Percentiles rank a stretch among this genome's conserved stretches.
Conservation (phyloP, 2,329 filamentous ascomycete species). For the Claviceps quebecensis region DNA sequence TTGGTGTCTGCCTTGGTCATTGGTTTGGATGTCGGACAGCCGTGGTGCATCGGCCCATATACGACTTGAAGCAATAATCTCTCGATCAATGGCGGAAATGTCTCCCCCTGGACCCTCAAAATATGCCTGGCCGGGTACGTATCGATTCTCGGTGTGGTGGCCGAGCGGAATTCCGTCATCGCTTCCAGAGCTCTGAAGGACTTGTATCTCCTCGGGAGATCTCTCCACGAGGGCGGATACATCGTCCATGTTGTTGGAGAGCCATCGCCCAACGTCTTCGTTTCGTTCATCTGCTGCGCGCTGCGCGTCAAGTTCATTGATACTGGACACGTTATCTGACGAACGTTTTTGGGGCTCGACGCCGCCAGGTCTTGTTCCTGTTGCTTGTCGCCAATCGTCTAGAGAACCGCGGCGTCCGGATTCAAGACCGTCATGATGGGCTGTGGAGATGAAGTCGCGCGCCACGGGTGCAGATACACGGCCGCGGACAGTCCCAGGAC, state of each 20-base stretch:
- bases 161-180: slow-evolving; percentile 31
- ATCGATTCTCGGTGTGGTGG: slow-evolving; percentile 34
- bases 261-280: slow-evolving; percentile 36
- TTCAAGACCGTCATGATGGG: slow-evolving; percentile 10
- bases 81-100: slow-evolving; percentile 31
- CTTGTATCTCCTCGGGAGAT: slow-evolving; percentile 12
- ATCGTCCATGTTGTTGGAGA: slow-evolving; percentile 22
- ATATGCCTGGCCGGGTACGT: slow-evolving; percentile 36
- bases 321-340: slow-evolving; percentile 28
- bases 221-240: slow-evolving; percentile 14
- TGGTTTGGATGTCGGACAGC: slow-evolving; percentile 28
- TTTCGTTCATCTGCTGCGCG: slow-evolving; percentile 33
- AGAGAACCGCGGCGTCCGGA: slow-evolving; percentile 21
- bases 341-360: slow-evolving; percentile 33
- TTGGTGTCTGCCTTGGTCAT: slow-evolving; percentile 22
- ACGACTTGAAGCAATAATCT: slow-evolving; percentile 33
- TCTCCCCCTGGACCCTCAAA: slow-evolving; percentile 27
- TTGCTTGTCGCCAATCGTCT: slow-evolving; percentile 28
- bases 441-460: slow-evolving; percentile 24
- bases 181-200: slow-evolving; percentile 9
- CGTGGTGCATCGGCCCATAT: slow-evolving; percentile 37
- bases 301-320: slow-evolving; percentile 32
- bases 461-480: slow-evolving; percentile 9
- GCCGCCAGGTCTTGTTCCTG: slow-evolving; percentile 28
- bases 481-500: slow-evolving; percentile 20